These are phyloP conservation scores for Petrea volubilis DNA, from an alignment of 257 asterid genomes.

Conservation along the genomic window DNA sequence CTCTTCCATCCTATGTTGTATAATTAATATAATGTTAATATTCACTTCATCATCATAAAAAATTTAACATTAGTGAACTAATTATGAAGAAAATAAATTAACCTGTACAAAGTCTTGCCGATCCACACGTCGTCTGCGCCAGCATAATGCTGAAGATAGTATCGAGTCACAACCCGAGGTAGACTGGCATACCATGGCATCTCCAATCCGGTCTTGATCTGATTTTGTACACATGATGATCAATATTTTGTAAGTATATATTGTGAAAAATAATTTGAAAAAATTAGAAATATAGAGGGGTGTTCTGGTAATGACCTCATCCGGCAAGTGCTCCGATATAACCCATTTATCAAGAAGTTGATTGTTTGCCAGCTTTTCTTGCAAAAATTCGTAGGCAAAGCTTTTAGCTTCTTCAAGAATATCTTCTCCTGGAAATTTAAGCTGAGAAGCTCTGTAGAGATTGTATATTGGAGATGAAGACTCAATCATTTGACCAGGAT, in stretches of 20 bases:
- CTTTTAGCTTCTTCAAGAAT: conserved; percentile 50
- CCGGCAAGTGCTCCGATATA: conserved; percentile 42
- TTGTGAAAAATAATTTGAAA: not conserved
- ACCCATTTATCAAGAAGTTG: conserved; percentile 49
- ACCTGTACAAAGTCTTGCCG: conserved; percentile 44
- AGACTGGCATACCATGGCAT: conserved; percentile 50
- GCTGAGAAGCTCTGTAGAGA: conserved; percentile 50
- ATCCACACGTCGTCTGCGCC: conserved; percentile 40
- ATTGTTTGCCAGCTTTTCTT: conserved; percentile 18
- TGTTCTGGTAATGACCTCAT: conserved; percentile 35
- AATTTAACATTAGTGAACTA: not conserved
- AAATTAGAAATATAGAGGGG: not conserved
- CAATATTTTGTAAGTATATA: not conserved
- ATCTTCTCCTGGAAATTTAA: conserved; percentile 47
- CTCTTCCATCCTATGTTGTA: conserved; percentile 40
- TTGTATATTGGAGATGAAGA: conserved; percentile 42
- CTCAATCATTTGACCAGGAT: conserved; percentile 41
- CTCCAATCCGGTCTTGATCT: conserved; percentile 31
- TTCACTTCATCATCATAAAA: not conserved
- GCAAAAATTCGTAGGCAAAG: conserved; percentile 32
- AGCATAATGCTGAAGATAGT: conserved; percentile 34
- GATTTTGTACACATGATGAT: not conserved
- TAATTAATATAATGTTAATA: not conserved
- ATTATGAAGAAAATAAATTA: not conserved
- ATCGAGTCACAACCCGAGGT: conserved; percentile 40